Evolutionary conservation across 2,329 filamentous ascomycete genomes (phyloP).

Genomic region (Xylaria sp.): DNA sequence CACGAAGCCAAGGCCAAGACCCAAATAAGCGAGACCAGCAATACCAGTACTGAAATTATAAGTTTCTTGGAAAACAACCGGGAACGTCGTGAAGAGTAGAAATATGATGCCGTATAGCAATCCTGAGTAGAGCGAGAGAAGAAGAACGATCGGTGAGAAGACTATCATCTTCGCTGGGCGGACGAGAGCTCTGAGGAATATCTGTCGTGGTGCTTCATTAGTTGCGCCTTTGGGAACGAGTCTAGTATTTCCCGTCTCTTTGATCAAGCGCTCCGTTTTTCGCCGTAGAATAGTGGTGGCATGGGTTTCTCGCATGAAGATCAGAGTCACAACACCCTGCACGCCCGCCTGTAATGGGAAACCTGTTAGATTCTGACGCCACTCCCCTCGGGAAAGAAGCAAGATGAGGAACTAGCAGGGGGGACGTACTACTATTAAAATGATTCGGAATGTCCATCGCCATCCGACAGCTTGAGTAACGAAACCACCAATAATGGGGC

Average conservation of each 20-base stretch:
- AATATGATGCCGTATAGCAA: conserved; percentile 18
- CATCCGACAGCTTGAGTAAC: conserved; percentile 46
- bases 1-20: conserved; percentile 6
- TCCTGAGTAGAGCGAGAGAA: conserved; percentile 19
- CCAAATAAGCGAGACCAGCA: conserved; percentile 14
- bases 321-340: neutral
- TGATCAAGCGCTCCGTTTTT: conserved; percentile 18
- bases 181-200: conserved; percentile 12
- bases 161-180: conserved; percentile 23
- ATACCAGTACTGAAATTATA: conserved; percentile 4
- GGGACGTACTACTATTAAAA: conserved; percentile 43
- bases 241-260: conserved; percentile 18
- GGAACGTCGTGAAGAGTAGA: conserved; percentile 19
- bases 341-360: neutral
- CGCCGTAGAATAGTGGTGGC: conserved; percentile 5
- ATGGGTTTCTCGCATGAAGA: conserved; percentile 23
- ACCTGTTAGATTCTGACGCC: neutral
- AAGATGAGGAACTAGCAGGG: too few relatives aligned
- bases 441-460: conserved; percentile 53
- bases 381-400: too few relatives aligned
- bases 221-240: neutral
- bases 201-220: neutral
- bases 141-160: conserved; percentile 22
- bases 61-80: conserved; percentile 10
- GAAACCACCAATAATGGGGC: conserved; percentile 42